These are phyloP conservation scores for Chlorella sp. DNA, from an alignment of 139 green algal genomes.

Conservation along the genomic window DNA sequence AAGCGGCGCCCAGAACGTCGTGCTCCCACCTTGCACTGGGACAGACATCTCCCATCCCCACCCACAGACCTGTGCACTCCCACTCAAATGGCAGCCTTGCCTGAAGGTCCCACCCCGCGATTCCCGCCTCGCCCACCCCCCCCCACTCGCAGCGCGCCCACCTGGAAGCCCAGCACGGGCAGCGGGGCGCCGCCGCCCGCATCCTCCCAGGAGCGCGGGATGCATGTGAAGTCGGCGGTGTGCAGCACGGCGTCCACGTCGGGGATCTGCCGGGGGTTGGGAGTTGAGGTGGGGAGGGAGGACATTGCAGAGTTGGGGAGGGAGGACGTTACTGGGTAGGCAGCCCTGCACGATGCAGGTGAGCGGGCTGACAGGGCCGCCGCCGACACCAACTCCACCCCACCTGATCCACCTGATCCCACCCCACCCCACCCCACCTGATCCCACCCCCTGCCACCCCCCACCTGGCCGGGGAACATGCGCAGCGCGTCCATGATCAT, in stretches of 20 bases:
- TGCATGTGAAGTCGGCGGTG: slow-evolving; percentile 54
- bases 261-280: slow-evolving; percentile 31
- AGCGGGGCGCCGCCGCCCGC: neutral
- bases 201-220: neutral
- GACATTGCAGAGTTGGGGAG: no score
- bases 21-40: no score
- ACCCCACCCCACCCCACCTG: neutral
- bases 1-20: no score
- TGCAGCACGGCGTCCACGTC: slow-evolving; percentile 52
- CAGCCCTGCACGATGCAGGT: no score
- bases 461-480: slow-evolving; percentile 46
- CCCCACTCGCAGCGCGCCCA: neutral
- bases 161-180: neutral
- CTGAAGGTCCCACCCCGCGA: neutral
- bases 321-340: no score
- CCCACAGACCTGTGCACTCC: no score
- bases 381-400: no score
- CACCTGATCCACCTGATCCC: neutral
- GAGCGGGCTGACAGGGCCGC: no score
- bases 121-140: neutral
- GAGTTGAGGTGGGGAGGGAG: neutral
- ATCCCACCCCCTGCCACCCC: neutral
- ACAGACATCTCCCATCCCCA: no score
- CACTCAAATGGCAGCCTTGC: no score
- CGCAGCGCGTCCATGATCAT: slow-evolving; percentile 47